phyloP scores from a whole-genome alignment of 768 basidiomycete species.

The Tylopilus felleus region DNA sequence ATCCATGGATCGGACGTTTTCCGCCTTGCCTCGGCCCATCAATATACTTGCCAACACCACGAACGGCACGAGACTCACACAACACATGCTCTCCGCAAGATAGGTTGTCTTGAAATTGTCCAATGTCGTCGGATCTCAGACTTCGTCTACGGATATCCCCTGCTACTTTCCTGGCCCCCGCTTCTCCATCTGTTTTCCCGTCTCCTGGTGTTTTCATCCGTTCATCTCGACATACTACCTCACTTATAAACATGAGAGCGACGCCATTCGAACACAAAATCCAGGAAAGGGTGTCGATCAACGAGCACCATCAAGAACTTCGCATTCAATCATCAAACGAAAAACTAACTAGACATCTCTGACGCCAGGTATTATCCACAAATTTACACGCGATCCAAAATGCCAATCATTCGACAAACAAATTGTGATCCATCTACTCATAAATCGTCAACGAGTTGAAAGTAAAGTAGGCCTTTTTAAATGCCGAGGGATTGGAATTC shows the following conservation, averaged over 20 bases:
- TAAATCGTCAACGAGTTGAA: conserved; percentile 39
- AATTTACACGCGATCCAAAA: neutral
- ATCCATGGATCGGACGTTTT: too few species aligned
- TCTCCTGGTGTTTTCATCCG: neutral
- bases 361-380: neutral
- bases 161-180: too few species aligned
- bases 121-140: too few species aligned
- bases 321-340: neutral
- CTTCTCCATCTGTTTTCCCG: too few species aligned
- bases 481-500: conserved; percentile 36
- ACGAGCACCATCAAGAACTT: neutral
- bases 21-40: too few species aligned
- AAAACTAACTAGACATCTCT: neutral
- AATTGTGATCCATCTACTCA: conserved; percentile 9
- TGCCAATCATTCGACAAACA: neutral
- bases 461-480: conserved; percentile 40
- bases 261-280: neutral
- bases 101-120: too few species aligned
- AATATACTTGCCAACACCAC: too few species aligned
- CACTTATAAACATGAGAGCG: neutral
- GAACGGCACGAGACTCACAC: too few species aligned
- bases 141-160: too few species aligned
- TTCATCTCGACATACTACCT: too few species aligned
- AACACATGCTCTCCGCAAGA: too few species aligned
- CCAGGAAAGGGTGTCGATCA: neutral